Conservation (phyloP, 371 early-diverging fungal species). For the Rhizopus delemar region DNA sequence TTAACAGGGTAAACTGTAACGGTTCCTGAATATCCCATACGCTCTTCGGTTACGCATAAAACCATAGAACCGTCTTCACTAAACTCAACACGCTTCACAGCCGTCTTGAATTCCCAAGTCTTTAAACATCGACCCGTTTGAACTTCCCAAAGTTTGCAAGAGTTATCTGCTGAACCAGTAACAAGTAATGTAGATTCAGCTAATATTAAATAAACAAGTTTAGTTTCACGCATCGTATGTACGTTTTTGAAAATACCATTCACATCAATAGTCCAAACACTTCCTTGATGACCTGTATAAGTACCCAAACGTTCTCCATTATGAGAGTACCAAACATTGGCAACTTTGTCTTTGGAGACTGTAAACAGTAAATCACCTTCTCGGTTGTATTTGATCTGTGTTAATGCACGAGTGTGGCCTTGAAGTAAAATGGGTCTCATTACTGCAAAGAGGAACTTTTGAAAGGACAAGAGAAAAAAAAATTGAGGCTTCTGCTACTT, state of each 20-base stretch:
- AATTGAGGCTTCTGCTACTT: slow-evolving; percentile 11
- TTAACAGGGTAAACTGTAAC: slow-evolving; percentile 81
- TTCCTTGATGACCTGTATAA: slow-evolving; percentile 94
- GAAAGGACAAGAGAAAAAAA: slow-evolving; percentile 13
- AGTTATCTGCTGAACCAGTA: slow-evolving; percentile 96
- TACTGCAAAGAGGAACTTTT: slow-evolving; percentile 7
- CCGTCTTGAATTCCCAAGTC: slow-evolving; percentile 87
- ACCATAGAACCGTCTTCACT: slow-evolving; percentile 85
- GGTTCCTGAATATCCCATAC: slow-evolving; percentile 90
- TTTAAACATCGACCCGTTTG: slow-evolving; percentile 88
- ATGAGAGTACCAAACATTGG: slow-evolving; percentile 95
- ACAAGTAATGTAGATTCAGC: slow-evolving; percentile 73
- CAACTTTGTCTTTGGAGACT: slow-evolving; percentile 92
- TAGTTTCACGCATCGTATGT: background rate
- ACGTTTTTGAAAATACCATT: slow-evolving; percentile 58
- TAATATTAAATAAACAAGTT: slow-evolving; percentile 12
- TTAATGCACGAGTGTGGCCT: slow-evolving; percentile 97
- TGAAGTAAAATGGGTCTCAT: slow-evolving; percentile 93
- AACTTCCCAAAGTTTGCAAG: slow-evolving; percentile 94
- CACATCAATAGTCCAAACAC: slow-evolving; percentile 94
- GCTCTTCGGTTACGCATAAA: slow-evolving; percentile 92
- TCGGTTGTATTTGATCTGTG: slow-evolving; percentile 97
- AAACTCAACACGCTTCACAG: slow-evolving; percentile 93
- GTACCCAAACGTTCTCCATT: slow-evolving; percentile 98
- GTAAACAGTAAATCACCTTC: slow-evolving; percentile 99